Base-by-base conservation (phyloP, 169 alveolate genomes). In the Cyclospora cayetanensis region DNA sequence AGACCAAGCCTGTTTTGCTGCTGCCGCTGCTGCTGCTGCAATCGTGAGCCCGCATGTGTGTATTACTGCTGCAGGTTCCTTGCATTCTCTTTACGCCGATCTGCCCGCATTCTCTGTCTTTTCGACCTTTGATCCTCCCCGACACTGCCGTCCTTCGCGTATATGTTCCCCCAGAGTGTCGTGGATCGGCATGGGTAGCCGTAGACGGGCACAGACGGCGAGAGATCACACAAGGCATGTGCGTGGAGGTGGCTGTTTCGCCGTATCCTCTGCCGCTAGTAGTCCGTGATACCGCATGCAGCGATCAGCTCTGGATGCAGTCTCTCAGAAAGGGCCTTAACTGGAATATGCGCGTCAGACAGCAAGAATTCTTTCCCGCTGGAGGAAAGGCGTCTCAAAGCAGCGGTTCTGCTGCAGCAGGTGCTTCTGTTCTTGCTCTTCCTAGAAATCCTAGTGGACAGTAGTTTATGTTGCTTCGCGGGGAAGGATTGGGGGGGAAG, bases 31-130 rank as follows among this genome's bases (percentile, higher is more conserved):
- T 11, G 60, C 60, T 11, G 60, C 60, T 11, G 60, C 60, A 46
- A 46, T 15, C n/a, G 60, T 46, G 60, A 11, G 60, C n/a, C 15
- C 15, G 60, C 15, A 15, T 46, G 7, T 7, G 60, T 46, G 60
- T 39, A 9, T 9, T 7, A 2, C 31, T 12, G 27, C 35, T 52
- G 25, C 90, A 94, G 96, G 98, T 97, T n/a, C 93, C 96, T 22
- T 95, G 98, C 52, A 93, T 98, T 74, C 93, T 97, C 41, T 93
- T 98, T 77, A 98, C 99, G 5, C 99, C 99, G 0, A 98, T 98
- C 34, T 97, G 99, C 65, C 99, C 99, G 15, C 99, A 97, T 72
- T 97, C 99, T 27, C 94, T 98, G 27, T 98, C 99, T 12, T 98
- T 97, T 85, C 96, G 99, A 72, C 99, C 99, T 22, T 94, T 98